These are phyloP conservation scores for Cylindrodendrum hubeiense DNA, from an alignment of 2,329 filamentous ascomycete genomes.

Conservation along the genomic window DNA sequence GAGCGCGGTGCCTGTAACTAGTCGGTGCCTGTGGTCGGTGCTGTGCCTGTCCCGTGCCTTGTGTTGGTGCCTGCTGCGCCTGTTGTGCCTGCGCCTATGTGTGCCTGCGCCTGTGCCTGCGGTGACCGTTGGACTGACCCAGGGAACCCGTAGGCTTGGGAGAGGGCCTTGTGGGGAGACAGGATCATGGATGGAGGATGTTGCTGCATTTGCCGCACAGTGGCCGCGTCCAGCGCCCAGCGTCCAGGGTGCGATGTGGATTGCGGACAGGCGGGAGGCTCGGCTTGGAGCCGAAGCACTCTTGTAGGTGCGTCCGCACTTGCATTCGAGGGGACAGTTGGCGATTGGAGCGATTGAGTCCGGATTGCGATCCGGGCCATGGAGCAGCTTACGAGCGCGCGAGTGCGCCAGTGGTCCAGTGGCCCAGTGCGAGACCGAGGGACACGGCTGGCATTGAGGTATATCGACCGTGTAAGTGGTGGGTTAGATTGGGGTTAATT, in stretches of 20 bases:
- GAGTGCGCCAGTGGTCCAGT: background rate
- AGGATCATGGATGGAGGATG: constrained; percentile 14
- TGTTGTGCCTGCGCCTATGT: constrained; percentile 19
- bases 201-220: constrained; percentile 32
- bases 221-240: constrained; percentile 27
- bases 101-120: constrained; percentile 32
- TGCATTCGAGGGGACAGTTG: constrained; percentile 6
- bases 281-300: constrained; percentile 24
- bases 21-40: background rate
- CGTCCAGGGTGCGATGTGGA: background rate
- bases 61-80: constrained; percentile 1
- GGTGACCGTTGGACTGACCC: constrained; percentile 33
- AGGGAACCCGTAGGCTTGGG: constrained; percentile 34
- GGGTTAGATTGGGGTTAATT: background rate
- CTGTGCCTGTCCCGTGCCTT: constrained; percentile 11
- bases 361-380: constrained; percentile 1
- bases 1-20: background rate
- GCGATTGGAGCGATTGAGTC: constrained; percentile 23
- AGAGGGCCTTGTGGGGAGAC: constrained; percentile 31
- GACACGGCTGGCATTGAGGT: background rate
- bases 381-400: constrained; percentile 11
- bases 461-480: constrained; percentile 2
- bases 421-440: background rate
- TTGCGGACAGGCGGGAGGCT: constrained; percentile 19
- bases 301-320: constrained; percentile 15